Evolutionary conservation across 495 filamentous ascomycete genomes (phyloP).

Genomic region (Annulohypoxylon nitens): DNA sequence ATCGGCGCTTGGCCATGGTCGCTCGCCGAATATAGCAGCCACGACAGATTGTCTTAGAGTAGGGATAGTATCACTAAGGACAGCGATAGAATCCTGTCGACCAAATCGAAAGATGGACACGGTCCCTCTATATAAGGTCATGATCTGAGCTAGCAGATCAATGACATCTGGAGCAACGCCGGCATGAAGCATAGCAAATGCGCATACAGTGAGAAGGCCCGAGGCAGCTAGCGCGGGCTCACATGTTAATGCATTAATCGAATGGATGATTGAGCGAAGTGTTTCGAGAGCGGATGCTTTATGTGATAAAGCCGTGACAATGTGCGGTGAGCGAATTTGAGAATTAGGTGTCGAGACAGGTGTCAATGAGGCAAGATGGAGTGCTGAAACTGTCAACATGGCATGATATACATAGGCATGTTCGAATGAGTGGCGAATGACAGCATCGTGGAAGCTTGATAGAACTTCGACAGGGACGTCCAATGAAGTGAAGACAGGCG

Average conservation of each 20-base stretch:
- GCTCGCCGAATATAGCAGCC: slow-evolving; percentile 1
- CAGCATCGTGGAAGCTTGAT: slow-evolving; percentile 18
- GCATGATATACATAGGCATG: slow-evolving; percentile 25
- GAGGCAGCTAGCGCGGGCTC: slow-evolving; percentile 21
- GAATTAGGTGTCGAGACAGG: neutral
- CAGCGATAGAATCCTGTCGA: neutral
- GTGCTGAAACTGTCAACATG: slow-evolving; percentile 20
- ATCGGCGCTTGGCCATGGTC: slow-evolving; percentile 12
- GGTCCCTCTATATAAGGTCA: slow-evolving; percentile 22
- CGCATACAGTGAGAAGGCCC: slow-evolving; percentile 28
- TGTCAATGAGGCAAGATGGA: slow-evolving; percentile 23
- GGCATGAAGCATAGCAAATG: slow-evolving; percentile 22
- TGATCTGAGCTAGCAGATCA: slow-evolving; percentile 28
- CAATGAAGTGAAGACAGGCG: slow-evolving; percentile 15
- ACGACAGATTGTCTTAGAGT: neutral
- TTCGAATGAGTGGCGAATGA: slow-evolving; percentile 17
- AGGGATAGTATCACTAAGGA: slow-evolving; percentile 9
- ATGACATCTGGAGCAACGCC: slow-evolving; percentile 18
- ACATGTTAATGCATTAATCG: slow-evolving; percentile 15
- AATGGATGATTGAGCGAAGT: slow-evolving; percentile 10
- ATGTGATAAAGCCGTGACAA: slow-evolving; percentile 19
- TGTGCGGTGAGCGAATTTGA: slow-evolving; percentile 10
- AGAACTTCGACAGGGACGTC: slow-evolving; percentile 16
- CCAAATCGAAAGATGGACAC: slow-evolving; percentile 22
- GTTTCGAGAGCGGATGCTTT: slow-evolving; percentile 22